Evolutionary conservation across 345 rosid species (phyloP).

Genomic region (Erodium maritimum): DNA sequence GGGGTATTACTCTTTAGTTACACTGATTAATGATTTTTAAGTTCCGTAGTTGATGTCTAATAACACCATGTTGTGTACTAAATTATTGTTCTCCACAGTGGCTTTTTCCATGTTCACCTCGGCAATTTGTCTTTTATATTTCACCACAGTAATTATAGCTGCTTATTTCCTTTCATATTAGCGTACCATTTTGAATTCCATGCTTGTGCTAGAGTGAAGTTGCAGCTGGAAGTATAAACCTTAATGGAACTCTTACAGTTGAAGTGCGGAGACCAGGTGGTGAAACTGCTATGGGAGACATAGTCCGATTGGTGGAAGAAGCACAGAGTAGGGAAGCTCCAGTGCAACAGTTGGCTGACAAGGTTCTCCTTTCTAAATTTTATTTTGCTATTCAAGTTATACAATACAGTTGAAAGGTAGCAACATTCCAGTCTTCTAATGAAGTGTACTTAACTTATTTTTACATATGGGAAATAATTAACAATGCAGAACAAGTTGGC

Average conservation of each 20-base stretch:
- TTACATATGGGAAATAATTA: not conserved
- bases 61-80: too few species aligned
- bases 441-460: too few species aligned
- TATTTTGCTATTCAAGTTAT: not conserved
- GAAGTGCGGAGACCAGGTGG: slow-evolving; percentile 95
- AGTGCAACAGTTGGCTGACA: slow-evolving; percentile 85
- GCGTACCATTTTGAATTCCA: slow-evolving; percentile 5
- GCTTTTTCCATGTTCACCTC: not conserved
- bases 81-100: not conserved
- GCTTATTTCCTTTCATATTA: slow-evolving; percentile 7
- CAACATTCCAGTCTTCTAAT: not conserved
- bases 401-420: not conserved
- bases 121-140: not conserved
- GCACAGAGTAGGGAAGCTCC: slow-evolving; percentile 96
- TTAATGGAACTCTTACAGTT: slow-evolving; percentile 83
- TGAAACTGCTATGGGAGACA: slow-evolving; percentile 88
- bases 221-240: slow-evolving; percentile 89
- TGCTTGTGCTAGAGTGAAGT: slow-evolving; percentile 61
- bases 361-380: slow-evolving; percentile 38
- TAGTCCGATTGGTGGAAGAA: slow-evolving; percentile 90
- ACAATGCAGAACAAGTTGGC: not conserved
- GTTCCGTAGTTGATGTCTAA: too few species aligned
- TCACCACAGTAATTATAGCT: not conserved
- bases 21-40: slow-evolving; percentile 3
- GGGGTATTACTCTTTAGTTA: slow-evolving; percentile 50